Conservation (phyloP, 805 yeast genomes). For the Teunomyces panamensis region DNA sequence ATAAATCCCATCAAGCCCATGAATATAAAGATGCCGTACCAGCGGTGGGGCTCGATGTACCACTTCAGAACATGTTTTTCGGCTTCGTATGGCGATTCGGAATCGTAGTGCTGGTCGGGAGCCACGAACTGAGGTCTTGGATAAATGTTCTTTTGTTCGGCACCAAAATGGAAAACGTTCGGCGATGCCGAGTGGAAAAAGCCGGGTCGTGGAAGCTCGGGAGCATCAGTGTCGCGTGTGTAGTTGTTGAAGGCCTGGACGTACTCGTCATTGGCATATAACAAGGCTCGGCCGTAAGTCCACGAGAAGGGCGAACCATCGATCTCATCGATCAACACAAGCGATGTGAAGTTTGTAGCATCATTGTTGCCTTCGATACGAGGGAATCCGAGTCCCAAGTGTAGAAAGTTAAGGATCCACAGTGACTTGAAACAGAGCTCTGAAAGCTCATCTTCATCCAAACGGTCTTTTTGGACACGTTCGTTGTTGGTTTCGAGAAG, state of each 20-base stretch:
- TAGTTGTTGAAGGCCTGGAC: conserved; percentile 39
- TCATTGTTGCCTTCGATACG: conserved; percentile 39
- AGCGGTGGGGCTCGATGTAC: conserved; percentile 43
- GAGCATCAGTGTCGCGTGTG: conserved; percentile 11
- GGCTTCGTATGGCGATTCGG: conserved; percentile 25
- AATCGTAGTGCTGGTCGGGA: conserved; percentile 25
- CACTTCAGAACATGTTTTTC: conserved; percentile 36
- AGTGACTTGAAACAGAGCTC: conserved; percentile 61
- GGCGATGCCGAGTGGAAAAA: conserved; percentile 48
- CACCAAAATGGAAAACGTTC: conserved; percentile 49
- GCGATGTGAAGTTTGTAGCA: conserved; percentile 26
- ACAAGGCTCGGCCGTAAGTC: conserved; percentile 59
- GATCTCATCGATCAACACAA: conserved; percentile 43
- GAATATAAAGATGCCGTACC: conserved; percentile 37
- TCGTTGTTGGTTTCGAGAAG: conserved; percentile 32
- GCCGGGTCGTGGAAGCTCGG: conserved; percentile 36
- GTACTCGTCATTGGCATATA: conserved; percentile 59
- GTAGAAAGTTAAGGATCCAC: conserved; percentile 56
- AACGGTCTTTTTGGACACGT: conserved; percentile 23
- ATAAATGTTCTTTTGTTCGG: conserved; percentile 42
- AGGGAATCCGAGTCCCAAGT: conserved; percentile 60
- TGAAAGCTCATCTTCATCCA: conserved; percentile 44
- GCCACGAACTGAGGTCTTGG: conserved; percentile 42
- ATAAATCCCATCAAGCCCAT: conserved; percentile 21
- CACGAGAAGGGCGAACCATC: conserved; percentile 48